Base-by-base conservation (phyloP, 352 stramenopile genomes). In the Pythium aquatile region DNA sequence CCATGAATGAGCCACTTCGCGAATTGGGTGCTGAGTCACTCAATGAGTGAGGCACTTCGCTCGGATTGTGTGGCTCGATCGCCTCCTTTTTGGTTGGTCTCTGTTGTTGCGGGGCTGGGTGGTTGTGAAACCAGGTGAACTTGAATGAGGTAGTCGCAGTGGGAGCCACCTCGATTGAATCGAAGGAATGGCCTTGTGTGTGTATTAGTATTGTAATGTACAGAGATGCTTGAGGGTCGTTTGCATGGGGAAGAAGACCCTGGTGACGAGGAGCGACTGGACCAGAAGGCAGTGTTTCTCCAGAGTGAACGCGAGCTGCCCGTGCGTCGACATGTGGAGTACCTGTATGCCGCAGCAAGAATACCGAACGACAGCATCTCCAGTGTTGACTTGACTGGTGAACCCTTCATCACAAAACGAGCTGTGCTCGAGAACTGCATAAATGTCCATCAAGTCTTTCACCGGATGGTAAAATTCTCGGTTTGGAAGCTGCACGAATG, bases 231-330 rank as follows among this genome's bases (percentile, higher is more conserved):
- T 55, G 17, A 64, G 55, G 16, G 63, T 40, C 24, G 65, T 51
- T 20, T 64, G 63, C 28, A 46, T 60, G 1, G 53, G 24, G 39
- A 61, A 60, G 28, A 76, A 58, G 30, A 71, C 49, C 73, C 70
- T 76, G 3, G 68, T 14, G 0, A 68, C 40, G 0, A 74, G 39
- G 13, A 65, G 66, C 6, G 28, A 46, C 47, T 77, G 73, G 5
- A 76, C 46, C 16, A 72, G 29, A 39, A 55, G 39, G 16, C 13
- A 52, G 26, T 78, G 72, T 5, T 70, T 76, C 29, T 66, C 56
- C 35, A 79, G 40, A 1, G 70, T 63, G 30, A 82, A 79, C 10
- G 69, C 60, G 1, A 79, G 54, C 24, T 71, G 65, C 24, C n/a
- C 3, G 16, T 28, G 42, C 13, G 42, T 20, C 42, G 42, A 48